Conservation (phyloP, 352 stramenopile genomes). For the Pythium guiyangense region DNA sequence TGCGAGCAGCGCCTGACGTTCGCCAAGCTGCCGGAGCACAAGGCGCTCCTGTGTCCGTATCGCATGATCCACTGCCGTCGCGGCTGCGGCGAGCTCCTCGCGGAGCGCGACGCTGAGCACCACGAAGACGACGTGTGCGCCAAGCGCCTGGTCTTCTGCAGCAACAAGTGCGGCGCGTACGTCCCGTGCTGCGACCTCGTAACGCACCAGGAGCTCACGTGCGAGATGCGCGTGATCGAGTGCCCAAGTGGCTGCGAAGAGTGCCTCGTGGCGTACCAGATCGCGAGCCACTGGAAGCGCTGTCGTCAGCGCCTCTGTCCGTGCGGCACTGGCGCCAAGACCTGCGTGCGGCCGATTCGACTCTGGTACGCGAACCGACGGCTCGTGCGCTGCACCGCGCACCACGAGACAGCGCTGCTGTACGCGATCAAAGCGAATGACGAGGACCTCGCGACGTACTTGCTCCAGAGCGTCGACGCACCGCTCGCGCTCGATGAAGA, state of each 20-base stretch:
- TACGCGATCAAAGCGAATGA: conserved; percentile 61
- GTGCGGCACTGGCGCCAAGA: conserved; percentile 47
- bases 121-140: conserved; percentile 50
- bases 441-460: conserved; percentile 56
- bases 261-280: conserved; percentile 52
- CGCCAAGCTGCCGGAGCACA: conserved; percentile 35
- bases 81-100: conserved; percentile 41
- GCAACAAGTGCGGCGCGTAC: conserved; percentile 47
- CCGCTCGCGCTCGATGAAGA: conserved; percentile 39
- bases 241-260: conserved; percentile 60
- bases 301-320: conserved; percentile 59
- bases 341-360: conserved; percentile 51
- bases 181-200: conserved; percentile 27
- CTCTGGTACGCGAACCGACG: conserved; percentile 40
- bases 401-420: conserved; percentile 48
- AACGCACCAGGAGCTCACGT: conserved; percentile 40
- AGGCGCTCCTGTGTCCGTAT: conserved; percentile 36
- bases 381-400: conserved; percentile 44
- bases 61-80: conserved; percentile 48
- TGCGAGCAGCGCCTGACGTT: conserved; percentile 38
- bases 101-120: conserved; percentile 27
- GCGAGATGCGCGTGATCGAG: conserved; percentile 49
- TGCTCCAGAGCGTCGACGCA: conserved; percentile 41
- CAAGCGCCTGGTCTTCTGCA: conserved; percentile 41
- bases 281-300: conserved; percentile 49